Base-by-base conservation (phyloP, 768 basidiomycete species). In the Neoboletus subvelutipes region DNA sequence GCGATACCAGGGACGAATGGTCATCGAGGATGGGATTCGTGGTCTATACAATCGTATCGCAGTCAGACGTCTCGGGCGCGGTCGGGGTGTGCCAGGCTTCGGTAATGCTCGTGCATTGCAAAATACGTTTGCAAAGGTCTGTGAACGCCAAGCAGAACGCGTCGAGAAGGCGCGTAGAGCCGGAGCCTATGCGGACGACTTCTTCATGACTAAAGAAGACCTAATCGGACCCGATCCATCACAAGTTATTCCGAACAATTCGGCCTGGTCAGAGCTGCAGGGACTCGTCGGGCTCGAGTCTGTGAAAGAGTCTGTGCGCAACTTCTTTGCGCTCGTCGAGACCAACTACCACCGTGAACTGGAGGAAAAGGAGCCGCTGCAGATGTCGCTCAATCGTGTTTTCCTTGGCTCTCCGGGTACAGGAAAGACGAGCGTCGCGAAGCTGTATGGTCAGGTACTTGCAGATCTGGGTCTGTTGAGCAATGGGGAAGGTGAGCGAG, bases 351-450 rank as follows among this genome's bases (percentile, higher is more conserved):
- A 75, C 1, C 81, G 87, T 5, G 87, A 88, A 64, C 71, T 88
- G 48, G 52, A 64, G 42, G 86, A 88, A 60, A 73, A 78, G 61
- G 74, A 80, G 31, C 83, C 83, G 0, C 51, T 84, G 18, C 72
- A 77, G 45, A 65, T 83, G 41, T 81, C 84, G 10, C 75, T 88
- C 57, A 87, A 88, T 57, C 80, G 83, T 17, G 81, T 84, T 0
- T 87, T 88, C 69, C 63, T 86, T 29, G 87, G 87, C 1, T 80
- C 81, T 12, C 87, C 87, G 7, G 87, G 87, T 3, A 87, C 87
- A 0, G 87, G 87, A 0, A 89, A 88, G 66, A 89, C 87, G 1
- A 83, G 83, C 0, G 86, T 89, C 0, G 86, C 84, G 0, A 82
- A 81, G 61, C 64, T 86, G 5, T 89, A 88, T 59, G 87, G 87